A percentile compares a stretch with the other conserved stretches of the same genome.
phyloP scores from a whole-genome alignment of 306 rosid species.

The Inga leiocalycina region DNA sequence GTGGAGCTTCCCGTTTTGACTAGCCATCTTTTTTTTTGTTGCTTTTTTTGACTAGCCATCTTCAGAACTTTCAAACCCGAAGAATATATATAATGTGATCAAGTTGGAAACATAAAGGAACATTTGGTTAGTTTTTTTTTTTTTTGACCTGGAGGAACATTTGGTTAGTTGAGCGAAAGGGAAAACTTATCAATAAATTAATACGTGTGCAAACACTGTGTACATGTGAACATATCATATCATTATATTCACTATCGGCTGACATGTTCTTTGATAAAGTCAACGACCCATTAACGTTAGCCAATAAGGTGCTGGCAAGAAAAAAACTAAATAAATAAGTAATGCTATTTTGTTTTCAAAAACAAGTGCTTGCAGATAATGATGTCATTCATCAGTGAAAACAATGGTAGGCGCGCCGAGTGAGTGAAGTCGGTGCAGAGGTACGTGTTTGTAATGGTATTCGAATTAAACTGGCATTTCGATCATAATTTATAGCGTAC shows the following conservation, averaged over 20 bases:
- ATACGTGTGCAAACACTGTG: background rate
- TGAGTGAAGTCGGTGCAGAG: no score
- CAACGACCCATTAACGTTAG: background rate
- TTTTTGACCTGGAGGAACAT: no score
- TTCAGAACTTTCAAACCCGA: background rate
- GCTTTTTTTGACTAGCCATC: background rate
- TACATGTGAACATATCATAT: background rate
- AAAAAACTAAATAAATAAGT: background rate
- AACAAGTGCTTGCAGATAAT: no score
- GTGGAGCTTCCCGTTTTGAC: constrained; percentile 2
- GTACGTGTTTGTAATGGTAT: no score
- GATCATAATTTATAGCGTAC: no score
- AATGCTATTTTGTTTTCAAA: no score
- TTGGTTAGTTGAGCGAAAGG: background rate
- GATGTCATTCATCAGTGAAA: background rate
- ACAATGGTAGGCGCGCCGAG: background rate
- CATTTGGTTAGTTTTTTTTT: no score
- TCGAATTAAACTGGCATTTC: no score
- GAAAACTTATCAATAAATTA: background rate
- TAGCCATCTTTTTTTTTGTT: no score
- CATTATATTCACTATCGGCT: background rate
- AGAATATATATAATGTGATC: background rate
- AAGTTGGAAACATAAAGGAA: background rate
- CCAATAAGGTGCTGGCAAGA: background rate
- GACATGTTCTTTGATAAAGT: background rate